Evolutionary conservation across 139 green algal species (phyloP), one percentile per base, ranked within the genome.

Genomic region (Tetratostichococcus sp.): DNA sequence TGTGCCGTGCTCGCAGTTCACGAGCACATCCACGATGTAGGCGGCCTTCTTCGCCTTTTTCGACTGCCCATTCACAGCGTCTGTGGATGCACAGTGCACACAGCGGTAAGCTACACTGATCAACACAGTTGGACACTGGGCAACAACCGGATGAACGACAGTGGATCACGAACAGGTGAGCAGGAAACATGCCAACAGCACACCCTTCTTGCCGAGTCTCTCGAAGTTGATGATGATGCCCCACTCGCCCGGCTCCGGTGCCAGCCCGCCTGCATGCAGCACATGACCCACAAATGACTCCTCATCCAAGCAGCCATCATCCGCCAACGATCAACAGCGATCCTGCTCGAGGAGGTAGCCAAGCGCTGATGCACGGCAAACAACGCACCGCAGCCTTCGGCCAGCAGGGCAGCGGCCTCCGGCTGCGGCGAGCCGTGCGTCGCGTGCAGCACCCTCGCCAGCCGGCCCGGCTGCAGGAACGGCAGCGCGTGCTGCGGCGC

Each of bases 401-500:
- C 35, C 30, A 23, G 26, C 65, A 33, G 30, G 22, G 65, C 28
- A 8, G 28, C 32, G 43, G 30, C 65, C 42, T 17, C 35, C 65
- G 77, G 71, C 50, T 35, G 71, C 43, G 32, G 35, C 14, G 35
- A 42, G 43, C 70, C 77, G 75, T 28, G 30, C 30, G 57, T 35
- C 25, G 73, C 28, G 21, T 74, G 75, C 35, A 87, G 78, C 78
- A 97, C 72, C 8, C 80, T 74, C 8, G 95, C 83, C 22, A 97
- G 76, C 0, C 94, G 83, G 0, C 93, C 93, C 0, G 91, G 89
- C 79, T 96, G 90, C 42, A 98, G 84, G 83, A 97, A 97, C 35
- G 89, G 92, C 59, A 97, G 76, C 19, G 66, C 76, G 39, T 86
- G 33, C 21, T 79, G 71, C 2, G 90, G 88, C 3, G 73, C 43